Evolutionary conservation across 2,329 filamentous ascomycete species (phyloP).

Genomic region (Didymella lethalis): DNA sequence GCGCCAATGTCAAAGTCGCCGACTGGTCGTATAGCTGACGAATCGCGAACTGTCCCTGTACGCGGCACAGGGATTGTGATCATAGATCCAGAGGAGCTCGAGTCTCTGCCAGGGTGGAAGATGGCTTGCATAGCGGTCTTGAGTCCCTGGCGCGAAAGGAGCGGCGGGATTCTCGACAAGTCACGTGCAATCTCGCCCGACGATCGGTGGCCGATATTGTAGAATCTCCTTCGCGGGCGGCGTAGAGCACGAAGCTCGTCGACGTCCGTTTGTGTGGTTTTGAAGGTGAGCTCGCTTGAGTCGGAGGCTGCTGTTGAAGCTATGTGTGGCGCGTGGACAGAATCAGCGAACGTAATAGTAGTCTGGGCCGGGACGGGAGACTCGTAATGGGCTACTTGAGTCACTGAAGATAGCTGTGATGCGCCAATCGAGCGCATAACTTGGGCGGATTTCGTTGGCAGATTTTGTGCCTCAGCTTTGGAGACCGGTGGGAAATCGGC

Average conservation of each 20-base stretch:
- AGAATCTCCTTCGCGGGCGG: slow-evolving; percentile 38
- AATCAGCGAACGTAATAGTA: slow-evolving; percentile 19
- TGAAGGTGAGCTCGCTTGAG: slow-evolving; percentile 40
- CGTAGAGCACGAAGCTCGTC: slow-evolving; percentile 35
- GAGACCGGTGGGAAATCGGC: slow-evolving; percentile 48
- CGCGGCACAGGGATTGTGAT: slow-evolving; percentile 43
- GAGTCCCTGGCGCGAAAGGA: slow-evolving; percentile 37
- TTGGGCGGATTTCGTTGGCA: slow-evolving; percentile 49
- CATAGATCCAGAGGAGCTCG: slow-evolving; percentile 44
- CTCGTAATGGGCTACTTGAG: neutral
- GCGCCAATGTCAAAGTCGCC: slow-evolving; percentile 40
- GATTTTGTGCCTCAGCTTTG: slow-evolving; percentile 35
- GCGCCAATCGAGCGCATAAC: slow-evolving; percentile 48
- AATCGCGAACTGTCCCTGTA: slow-evolving; percentile 36
- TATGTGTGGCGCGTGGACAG: slow-evolving; percentile 24
- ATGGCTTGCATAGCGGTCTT: slow-evolving; percentile 41
- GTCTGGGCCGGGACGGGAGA: slow-evolving; percentile 20
- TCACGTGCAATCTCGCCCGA: slow-evolving; percentile 33
- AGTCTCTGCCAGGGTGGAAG: slow-evolving; percentile 39
- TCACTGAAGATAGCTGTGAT: slow-evolving; percentile 1
- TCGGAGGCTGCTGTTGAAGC: slow-evolving; percentile 28
- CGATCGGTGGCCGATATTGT: slow-evolving; percentile 37
- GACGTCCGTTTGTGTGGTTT: slow-evolving; percentile 43
- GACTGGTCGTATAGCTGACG: slow-evolving; percentile 14
- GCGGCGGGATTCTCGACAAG: slow-evolving; percentile 24